Percentiles rank a stretch among this genome's conserved stretches.
These are phyloP conservation scores for Phylloporus arenicola DNA, from an alignment of 768 basidiomycete species.

Conservation along the genomic window DNA sequence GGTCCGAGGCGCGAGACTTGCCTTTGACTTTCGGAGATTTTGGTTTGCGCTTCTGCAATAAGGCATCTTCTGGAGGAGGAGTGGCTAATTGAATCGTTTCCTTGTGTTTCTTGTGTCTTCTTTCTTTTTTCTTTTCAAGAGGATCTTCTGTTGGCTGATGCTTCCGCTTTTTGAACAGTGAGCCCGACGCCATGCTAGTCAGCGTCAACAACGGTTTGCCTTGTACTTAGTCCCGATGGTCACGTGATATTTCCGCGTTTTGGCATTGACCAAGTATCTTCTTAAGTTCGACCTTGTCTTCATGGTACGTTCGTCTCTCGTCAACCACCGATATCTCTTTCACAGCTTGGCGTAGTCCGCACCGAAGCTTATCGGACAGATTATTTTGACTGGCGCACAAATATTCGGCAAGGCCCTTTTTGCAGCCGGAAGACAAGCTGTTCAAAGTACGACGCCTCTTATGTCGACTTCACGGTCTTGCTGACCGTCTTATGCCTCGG, in stretches of 20 bases:
- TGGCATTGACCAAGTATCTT: background rate
- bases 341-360: conserved; percentile 50
- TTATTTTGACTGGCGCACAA: conserved; percentile 67
- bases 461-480: background rate
- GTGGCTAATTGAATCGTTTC: background rate
- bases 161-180: conserved; percentile 49
- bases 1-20: conserved; percentile 31
- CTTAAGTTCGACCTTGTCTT: conserved; percentile 6
- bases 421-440: conserved; percentile 88
- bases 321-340: background rate
- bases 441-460: conserved; percentile 65
- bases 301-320: conserved; percentile 15
- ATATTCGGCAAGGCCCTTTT: conserved; percentile 89
- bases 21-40: conserved; percentile 32
- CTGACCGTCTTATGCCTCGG: background rate
- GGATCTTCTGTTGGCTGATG: conserved; percentile 24
- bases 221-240: conserved; percentile 8
- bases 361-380: conserved; percentile 75
- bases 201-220: conserved; percentile 2
- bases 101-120: conserved; percentile 19
- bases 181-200: conserved; percentile 1
- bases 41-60: conserved; percentile 15
- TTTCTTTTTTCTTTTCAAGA: conserved; percentile 35
- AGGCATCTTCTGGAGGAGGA: conserved; percentile 6
- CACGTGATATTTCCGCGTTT: conserved; percentile 14